A percentile compares a stretch with the other conserved stretches of the same genome.
phyloP scores from a whole-genome alignment of 176 grass and related monocot species.

The Phyllostachys edulis region DNA sequence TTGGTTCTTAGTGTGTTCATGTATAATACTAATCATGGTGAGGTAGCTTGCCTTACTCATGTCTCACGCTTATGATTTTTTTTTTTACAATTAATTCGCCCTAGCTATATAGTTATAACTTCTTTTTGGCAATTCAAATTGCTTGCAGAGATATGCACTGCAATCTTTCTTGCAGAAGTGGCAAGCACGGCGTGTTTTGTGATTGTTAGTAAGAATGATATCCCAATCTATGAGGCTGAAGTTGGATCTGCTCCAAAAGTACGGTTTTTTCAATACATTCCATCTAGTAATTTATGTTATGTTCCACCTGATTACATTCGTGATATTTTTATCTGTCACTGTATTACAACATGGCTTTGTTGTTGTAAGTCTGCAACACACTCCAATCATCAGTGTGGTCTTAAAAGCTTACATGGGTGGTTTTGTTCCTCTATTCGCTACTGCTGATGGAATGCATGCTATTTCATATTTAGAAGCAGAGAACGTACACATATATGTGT shows the following conservation, averaged over 20 bases:
- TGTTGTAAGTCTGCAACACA: not conserved
- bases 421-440: not conserved
- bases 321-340: not conserved
- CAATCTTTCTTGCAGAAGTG: constrained; percentile 35
- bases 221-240: constrained; percentile 84
- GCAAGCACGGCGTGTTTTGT: constrained; percentile 65
- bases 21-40: not conserved
- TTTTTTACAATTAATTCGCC: not conserved
- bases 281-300: not conserved
- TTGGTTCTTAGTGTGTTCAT: not conserved
- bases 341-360: not conserved
- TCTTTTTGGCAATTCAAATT: not conserved
- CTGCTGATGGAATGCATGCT: not conserved
- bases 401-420: not conserved
- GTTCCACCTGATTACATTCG: not conserved
- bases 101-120: not conserved
- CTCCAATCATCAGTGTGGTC: not conserved
- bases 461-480: not conserved
- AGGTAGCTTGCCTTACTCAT: not conserved
- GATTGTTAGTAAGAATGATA: constrained; percentile 74
- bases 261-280: not conserved
- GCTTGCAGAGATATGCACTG: constrained; percentile 19
- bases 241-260: constrained; percentile 70
- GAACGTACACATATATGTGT: not conserved
- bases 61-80: not conserved